A percentile compares a stretch with the other conserved stretches of the same genome.
phyloP scores from a whole-genome alignment of 768 basidiomycete genomes.

The Suillus subluteus region DNA sequence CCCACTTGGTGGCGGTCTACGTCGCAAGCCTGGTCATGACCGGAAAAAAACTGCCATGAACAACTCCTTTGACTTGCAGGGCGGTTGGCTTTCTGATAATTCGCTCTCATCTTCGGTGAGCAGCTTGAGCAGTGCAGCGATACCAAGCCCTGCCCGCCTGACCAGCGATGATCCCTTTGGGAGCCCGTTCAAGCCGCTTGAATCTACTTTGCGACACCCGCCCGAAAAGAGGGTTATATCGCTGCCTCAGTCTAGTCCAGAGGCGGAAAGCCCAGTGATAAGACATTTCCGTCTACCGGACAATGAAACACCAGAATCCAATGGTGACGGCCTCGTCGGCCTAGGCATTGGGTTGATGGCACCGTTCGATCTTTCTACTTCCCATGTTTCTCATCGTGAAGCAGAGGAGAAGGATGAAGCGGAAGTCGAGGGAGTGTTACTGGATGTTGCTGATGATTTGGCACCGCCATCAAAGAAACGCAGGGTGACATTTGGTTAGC shows the following conservation, averaged over 20 bases:
- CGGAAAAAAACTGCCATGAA: constrained; percentile 35
- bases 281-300: constrained; percentile 30
- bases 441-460: constrained; percentile 26
- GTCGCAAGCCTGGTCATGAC: constrained; percentile 31
- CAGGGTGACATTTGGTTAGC: constrained; percentile 37
- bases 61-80: constrained; percentile 25
- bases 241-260: constrained; percentile 29
- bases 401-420: constrained; percentile 34
- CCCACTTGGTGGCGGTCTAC: constrained; percentile 41
- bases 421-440: constrained; percentile 36
- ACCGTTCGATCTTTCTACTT: constrained; percentile 52
- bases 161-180: constrained; percentile 50
- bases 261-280: constrained; percentile 56
- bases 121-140: constrained; percentile 14
- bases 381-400: constrained; percentile 14
- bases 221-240: constrained; percentile 18
- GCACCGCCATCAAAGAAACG: constrained; percentile 57
- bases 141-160: constrained; percentile 31
- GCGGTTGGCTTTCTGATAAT: constrained; percentile 35
- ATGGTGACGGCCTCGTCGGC: constrained; percentile 39
- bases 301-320: constrained; percentile 30
- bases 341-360: constrained; percentile 50
- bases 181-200: constrained; percentile 44
- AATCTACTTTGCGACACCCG: constrained; percentile 2
- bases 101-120: constrained; percentile 31